These are phyloP conservation scores for Excoecaria cochinchinensis DNA, from an alignment of 345 rosid species.

Conservation along the genomic window DNA sequence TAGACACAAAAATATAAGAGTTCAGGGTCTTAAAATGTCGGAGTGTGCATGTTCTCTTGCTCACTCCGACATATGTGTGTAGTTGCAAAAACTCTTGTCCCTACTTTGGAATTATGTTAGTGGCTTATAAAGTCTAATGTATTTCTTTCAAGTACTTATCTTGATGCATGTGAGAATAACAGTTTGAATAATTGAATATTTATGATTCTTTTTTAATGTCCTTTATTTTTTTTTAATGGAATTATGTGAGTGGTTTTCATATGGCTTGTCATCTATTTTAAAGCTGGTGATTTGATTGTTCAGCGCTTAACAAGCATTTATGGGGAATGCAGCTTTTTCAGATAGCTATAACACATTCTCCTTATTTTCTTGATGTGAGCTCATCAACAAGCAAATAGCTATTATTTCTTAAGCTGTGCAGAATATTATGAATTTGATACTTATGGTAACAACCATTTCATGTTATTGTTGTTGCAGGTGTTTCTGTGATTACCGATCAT, in stretches of 20 bases:
- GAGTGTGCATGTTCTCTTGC: no score
- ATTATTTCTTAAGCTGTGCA: conserved; percentile 6
- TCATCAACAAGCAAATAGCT: not conserved
- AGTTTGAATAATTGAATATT: not conserved
- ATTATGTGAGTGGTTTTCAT: no score
- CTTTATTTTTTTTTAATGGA: not conserved
- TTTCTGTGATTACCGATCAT: conserved; percentile 42
- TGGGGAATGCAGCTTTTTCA: not conserved
- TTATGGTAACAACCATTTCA: not conserved
- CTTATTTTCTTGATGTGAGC: not conserved
- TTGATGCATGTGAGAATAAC: not conserved
- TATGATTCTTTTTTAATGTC: not conserved
- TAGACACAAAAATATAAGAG: not conserved
- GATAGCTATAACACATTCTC: not conserved
- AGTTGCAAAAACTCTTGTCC: not conserved
- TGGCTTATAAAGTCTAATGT: not conserved
- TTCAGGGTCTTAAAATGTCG: conserved; percentile 3
- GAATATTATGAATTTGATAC: not conserved
- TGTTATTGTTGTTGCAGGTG: conserved; percentile 12
- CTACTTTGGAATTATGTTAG: no score
- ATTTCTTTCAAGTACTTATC: not conserved
- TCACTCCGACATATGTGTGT: not conserved
- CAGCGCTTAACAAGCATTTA: not conserved
- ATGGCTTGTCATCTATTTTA: not conserved
- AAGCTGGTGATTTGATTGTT: no score